phyloP scores from a whole-genome alignment of 2,329 filamentous ascomycete species.

The Parastagonospora nodorum region DNA sequence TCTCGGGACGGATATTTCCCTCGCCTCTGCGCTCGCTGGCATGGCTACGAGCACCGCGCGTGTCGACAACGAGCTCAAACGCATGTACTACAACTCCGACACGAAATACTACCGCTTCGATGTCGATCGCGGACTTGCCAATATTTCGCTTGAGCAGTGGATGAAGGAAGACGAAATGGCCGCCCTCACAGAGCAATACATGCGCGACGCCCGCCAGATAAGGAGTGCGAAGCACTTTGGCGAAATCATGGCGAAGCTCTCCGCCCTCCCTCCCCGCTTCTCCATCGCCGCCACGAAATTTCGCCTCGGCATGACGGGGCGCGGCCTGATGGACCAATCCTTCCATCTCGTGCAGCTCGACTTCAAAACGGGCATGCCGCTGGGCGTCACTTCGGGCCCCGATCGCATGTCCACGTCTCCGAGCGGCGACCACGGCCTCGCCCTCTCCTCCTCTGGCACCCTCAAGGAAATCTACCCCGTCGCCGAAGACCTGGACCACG shows the following conservation, averaged over 20 bases:
- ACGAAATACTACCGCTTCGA: constrained; percentile 48
- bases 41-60: constrained; percentile 47
- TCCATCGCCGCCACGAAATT: constrained; percentile 41
- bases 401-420: constrained; percentile 32
- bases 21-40: constrained; percentile 42
- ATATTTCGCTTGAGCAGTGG: constrained; percentile 48
- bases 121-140: constrained; percentile 46
- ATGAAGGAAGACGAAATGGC: constrained; percentile 50
- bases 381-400: constrained; percentile 26
- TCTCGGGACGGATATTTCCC: constrained; percentile 44
- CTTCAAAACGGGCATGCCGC: constrained; percentile 44
- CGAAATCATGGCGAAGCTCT: constrained; percentile 44
- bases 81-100: constrained; percentile 45
- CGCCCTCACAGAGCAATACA: constrained; percentile 46
- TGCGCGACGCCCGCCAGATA: constrained; percentile 43
- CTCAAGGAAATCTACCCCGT: constrained; percentile 42
- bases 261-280: constrained; percentile 43
- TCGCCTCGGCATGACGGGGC: constrained; percentile 37
- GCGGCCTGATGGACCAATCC: constrained; percentile 34
- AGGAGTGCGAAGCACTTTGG: constrained; percentile 36
- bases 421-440: constrained; percentile 37
- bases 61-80: constrained; percentile 49
- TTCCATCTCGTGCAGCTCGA: constrained; percentile 43
- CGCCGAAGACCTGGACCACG: constrained; percentile 42
- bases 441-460: constrained; percentile 30